A percentile compares a stretch with the other conserved stretches of the same genome.
phyloP scores from a whole-genome alignment of 2,329 filamentous ascomycete genomes.

The Chaetomiaceae sp. region DNA sequence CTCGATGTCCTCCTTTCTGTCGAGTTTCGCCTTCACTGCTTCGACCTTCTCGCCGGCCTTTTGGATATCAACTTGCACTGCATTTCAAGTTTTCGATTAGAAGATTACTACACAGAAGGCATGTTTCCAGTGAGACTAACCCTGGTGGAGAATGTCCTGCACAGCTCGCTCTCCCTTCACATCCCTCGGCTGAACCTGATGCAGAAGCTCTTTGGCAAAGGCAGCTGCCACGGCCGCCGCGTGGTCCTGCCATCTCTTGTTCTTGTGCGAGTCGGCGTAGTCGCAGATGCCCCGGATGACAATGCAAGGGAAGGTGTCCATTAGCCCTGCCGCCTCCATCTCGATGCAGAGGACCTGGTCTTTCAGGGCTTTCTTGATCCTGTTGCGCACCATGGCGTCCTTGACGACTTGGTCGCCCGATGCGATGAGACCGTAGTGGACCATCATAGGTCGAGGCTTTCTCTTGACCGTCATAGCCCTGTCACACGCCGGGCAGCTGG shows the following conservation, averaged over 20 bases:
- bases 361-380: not conserved
- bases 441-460: not conserved
- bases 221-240: not conserved
- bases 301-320: not conserved
- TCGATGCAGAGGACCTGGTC: too few species aligned
- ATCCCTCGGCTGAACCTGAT: not conserved
- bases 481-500: not conserved
- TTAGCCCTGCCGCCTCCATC: not conserved
- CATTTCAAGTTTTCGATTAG: too few species aligned
- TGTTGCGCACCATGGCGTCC: not conserved
- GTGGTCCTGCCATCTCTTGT: not conserved
- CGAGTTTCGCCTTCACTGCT: not conserved
- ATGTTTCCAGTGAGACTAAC: not conserved
- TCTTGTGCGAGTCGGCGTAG: constrained; percentile 1
- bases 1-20: not conserved
- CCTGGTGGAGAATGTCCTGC: not conserved
- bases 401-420: not conserved
- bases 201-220: not conserved
- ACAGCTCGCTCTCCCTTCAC: not conserved
- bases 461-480: not conserved
- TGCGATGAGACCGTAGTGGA: not conserved
- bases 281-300: not conserved
- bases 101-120: too few species aligned
- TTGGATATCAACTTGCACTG: too few species aligned
- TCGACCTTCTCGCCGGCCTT: too few species aligned